Evolutionary conservation across 805 yeast species (phyloP).

Genomic region (Jamesozyma piceae): DNA sequence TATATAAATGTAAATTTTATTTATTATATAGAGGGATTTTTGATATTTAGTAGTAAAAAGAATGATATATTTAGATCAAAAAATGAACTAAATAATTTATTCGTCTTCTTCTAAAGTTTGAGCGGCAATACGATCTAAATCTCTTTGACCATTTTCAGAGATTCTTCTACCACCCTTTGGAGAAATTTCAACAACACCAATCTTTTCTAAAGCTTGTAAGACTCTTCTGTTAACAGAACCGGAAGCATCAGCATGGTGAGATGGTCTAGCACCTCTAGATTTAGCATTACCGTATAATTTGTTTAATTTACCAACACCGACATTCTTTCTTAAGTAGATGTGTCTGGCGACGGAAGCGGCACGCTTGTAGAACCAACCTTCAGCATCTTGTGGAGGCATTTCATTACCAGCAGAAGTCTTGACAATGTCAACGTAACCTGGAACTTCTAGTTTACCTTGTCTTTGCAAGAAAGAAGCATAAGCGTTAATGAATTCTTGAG

Average conservation of each 20-base stretch:
- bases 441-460: constrained; percentile 99
- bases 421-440: constrained; percentile 99
- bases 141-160: constrained; percentile 99
- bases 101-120: constrained; percentile 93
- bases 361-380: constrained; percentile 99
- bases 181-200: constrained; percentile 92
- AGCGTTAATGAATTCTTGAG: constrained; percentile 99
- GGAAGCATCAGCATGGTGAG: constrained; percentile 97
- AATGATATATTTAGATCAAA: background rate
- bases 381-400: constrained; percentile 99
- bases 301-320: constrained; percentile 99
- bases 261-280: constrained; percentile 98
- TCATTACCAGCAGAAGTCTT: constrained; percentile 98
- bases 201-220: constrained; percentile 95
- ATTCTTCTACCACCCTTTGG: constrained; percentile 99
- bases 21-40: background rate
- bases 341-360: constrained; percentile 99
- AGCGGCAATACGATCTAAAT: constrained; percentile 99
- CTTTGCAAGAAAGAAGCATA: constrained; percentile 99
- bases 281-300: constrained; percentile 98
- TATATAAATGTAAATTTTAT: constrained; percentile 1
- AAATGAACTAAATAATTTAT: constrained; percentile 20
- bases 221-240: constrained; percentile 99
- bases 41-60: background rate
- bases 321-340: constrained; percentile 98